These are phyloP conservation scores for Pleurotus salmoneostramineus DNA, from an alignment of 768 basidiomycete genomes.

Conservation along the genomic window DNA sequence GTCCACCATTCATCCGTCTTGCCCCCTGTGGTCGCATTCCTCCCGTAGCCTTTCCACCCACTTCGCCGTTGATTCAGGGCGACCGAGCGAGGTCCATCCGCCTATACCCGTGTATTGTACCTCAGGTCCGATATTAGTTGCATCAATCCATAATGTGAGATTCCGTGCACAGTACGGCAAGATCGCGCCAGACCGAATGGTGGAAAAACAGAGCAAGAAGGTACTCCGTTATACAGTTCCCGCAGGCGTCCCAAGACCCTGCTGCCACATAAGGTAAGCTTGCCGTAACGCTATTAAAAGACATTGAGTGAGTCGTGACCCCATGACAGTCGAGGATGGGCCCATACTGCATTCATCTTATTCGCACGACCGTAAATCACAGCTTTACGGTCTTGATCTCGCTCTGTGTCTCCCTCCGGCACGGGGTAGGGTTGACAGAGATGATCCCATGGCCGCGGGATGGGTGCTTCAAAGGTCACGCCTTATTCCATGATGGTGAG, in stretches of 20 bases:
- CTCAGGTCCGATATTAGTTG: background rate
- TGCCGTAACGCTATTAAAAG: conserved; percentile 3
- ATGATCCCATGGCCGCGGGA: background rate
- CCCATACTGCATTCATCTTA: background rate
- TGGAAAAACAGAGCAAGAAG: background rate
- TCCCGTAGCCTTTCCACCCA: background rate
- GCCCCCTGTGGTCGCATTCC: background rate
- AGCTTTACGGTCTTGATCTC: background rate
- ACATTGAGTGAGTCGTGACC: background rate
- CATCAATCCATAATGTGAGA: background rate
- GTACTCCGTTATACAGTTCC: background rate
- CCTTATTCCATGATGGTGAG: background rate
- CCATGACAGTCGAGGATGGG: conserved; percentile 4
- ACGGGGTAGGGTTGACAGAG: background rate
- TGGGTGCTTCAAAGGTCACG: background rate
- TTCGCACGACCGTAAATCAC: conserved; percentile 1
- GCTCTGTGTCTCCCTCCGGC: background rate
- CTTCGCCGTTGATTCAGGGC: background rate
- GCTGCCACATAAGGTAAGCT: background rate
- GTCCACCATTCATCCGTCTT: background rate
- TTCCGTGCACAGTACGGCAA: background rate
- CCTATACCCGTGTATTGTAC: conserved; percentile 7
- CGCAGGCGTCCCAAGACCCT: background rate
- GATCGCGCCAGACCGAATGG: background rate
- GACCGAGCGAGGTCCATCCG: background rate